Percentiles rank a stretch among this genome's conserved stretches.
These are phyloP conservation scores for Graphiopsis chlorocephala DNA, from an alignment of 2,329 filamentous ascomycete species.

Conservation along the genomic window DNA sequence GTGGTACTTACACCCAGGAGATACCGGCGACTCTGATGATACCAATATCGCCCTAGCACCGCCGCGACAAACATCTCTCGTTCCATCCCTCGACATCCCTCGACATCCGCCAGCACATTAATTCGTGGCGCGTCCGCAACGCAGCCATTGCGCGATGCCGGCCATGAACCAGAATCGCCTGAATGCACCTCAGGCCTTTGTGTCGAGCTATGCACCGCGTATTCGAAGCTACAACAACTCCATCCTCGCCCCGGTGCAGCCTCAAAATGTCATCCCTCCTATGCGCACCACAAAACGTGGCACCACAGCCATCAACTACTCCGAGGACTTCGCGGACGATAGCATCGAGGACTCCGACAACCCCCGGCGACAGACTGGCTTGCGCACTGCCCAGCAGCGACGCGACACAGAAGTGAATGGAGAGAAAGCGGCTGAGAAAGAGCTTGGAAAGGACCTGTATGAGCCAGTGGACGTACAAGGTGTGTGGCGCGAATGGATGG, in stretches of 20 bases:
- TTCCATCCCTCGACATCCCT: slow-evolving; percentile 2
- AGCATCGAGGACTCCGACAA: slow-evolving; percentile 74
- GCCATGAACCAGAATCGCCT: slow-evolving; percentile 31
- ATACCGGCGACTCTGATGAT: slow-evolving; percentile 25
- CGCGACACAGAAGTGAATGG: slow-evolving; percentile 63
- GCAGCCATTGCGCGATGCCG: not conserved
- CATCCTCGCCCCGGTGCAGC: slow-evolving; percentile 79
- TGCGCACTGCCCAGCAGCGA: slow-evolving; percentile 72
- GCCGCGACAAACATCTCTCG: not conserved
- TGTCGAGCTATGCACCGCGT: slow-evolving; percentile 87
- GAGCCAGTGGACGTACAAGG: slow-evolving; percentile 81
- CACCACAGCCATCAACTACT: slow-evolving; percentile 95
- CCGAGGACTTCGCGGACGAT: slow-evolving; percentile 90
- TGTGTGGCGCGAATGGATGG: slow-evolving; percentile 95
- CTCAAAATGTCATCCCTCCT: slow-evolving; percentile 63
- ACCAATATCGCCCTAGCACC: slow-evolving; percentile 20
- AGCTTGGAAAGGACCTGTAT: slow-evolving; percentile 77
- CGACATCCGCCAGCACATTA: not conserved
- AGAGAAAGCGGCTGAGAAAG: slow-evolving; percentile 60
- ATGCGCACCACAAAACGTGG: slow-evolving; percentile 93
- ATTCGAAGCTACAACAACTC: slow-evolving; percentile 89
- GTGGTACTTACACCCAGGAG: not conserved
- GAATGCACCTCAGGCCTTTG: slow-evolving; percentile 76
- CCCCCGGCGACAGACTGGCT: slow-evolving; percentile 66
- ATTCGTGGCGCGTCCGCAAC: slow-evolving; percentile 3